A percentile compares a stretch with the other conserved stretches of the same genome.
These are phyloP conservation scores for Mortierella hygrophila DNA, from an alignment of 192 early-diverging fungal genomes.

Conservation along the genomic window DNA sequence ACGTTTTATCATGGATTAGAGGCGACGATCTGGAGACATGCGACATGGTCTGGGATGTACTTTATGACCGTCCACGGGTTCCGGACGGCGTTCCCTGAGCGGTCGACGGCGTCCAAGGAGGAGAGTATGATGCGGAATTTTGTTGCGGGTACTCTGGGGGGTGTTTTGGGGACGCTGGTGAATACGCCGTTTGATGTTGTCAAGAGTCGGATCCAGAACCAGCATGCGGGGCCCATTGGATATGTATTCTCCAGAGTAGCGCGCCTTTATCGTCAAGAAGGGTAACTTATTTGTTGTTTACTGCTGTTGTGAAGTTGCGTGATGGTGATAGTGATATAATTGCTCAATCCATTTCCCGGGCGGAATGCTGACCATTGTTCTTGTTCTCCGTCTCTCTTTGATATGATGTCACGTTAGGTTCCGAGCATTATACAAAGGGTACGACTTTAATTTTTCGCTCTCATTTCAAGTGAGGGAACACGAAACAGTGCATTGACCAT, in stretches of 20 bases:
- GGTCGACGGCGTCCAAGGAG: conserved; percentile 63
- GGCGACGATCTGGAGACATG: conserved; percentile 92
- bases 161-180: conserved; percentile 85
- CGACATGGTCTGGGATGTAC: conserved; percentile 92
- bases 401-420: conserved; percentile 41
- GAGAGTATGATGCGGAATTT: conserved; percentile 85
- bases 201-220: conserved; percentile 91
- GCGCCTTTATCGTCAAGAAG: conserved; percentile 87
- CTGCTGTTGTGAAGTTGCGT: too few species aligned
- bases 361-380: too few species aligned
- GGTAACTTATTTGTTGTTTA: conserved; percentile 57
- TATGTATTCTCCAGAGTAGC: conserved; percentile 81
- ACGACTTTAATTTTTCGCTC: neutral
- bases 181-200: conserved; percentile 97
- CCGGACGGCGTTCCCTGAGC: conserved; percentile 77
- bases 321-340: too few species aligned
- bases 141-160: conserved; percentile 88
- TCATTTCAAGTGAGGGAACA: neutral
- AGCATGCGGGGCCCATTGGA: conserved; percentile 70
- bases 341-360: too few species aligned
- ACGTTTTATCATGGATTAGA: conserved; percentile 91
- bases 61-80: conserved; percentile 85
- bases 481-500: neutral
- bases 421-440: conserved; percentile 87
- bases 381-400: conserved; percentile 1